These are phyloP conservation scores for Lachnellula suecica DNA, from an alignment of 2,329 filamentous ascomycete genomes.

Conservation along the genomic window DNA sequence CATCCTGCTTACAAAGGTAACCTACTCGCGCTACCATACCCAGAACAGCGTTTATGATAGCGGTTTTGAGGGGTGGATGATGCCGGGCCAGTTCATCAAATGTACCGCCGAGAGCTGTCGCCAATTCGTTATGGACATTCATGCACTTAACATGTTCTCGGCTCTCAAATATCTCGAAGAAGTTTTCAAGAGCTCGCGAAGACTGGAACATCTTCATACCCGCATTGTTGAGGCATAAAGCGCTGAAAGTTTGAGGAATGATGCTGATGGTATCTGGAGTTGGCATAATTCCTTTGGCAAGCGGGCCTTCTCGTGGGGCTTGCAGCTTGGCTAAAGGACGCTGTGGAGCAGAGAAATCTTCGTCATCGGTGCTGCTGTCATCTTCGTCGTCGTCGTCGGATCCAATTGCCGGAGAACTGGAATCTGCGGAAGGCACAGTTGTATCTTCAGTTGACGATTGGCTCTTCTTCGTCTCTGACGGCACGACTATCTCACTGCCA, in stretches of 20 bases:
- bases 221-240: constrained; percentile 85
- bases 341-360: constrained; percentile 47
- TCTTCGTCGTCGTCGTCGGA: constrained; percentile 37
- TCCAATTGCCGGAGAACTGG: constrained; percentile 20
- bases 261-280: constrained; percentile 84
- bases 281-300: constrained; percentile 77
- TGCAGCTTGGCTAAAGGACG: constrained; percentile 54
- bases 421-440: constrained; percentile 31
- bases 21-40: constrained; percentile 85
- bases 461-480: constrained; percentile 27
- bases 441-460: constrained; percentile 21
- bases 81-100: constrained; percentile 96
- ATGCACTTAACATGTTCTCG: constrained; percentile 84
- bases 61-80: constrained; percentile 77
- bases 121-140: constrained; percentile 70
- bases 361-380: constrained; percentile 39
- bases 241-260: constrained; percentile 84
- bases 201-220: constrained; percentile 86
- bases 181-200: constrained; percentile 79
- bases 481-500: constrained; percentile 39
- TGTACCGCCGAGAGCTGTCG: constrained; percentile 72
- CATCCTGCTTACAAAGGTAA: constrained; percentile 69
- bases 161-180: constrained; percentile 96
- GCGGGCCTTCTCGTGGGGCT: constrained; percentile 40
- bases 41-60: constrained; percentile 81